These are phyloP conservation scores for Tricholomella constricta DNA, from an alignment of 768 basidiomycete genomes.

Conservation along the genomic window DNA sequence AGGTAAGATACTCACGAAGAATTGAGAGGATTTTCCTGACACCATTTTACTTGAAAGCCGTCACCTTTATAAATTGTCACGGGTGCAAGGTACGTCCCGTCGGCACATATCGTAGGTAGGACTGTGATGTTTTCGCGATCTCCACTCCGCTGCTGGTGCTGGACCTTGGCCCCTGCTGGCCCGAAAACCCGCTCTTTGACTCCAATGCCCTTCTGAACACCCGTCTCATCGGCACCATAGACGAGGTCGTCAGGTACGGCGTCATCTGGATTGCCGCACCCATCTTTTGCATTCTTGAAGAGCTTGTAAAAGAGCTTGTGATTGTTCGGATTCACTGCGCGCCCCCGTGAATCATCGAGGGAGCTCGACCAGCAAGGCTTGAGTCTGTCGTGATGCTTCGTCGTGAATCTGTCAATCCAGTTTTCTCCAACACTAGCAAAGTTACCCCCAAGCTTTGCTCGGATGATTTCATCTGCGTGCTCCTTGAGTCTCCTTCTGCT, in stretches of 20 bases:
- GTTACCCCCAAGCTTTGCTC: conserved; percentile 6
- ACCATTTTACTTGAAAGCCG: conserved; percentile 31
- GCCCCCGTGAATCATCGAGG: conserved; percentile 31
- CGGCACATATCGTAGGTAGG: conserved; percentile 39
- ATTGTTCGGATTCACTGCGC: conserved; percentile 32
- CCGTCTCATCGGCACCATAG: conserved; percentile 21
- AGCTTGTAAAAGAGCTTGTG: conserved; percentile 29
- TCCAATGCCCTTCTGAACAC: conserved; percentile 10
- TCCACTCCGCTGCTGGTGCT: conserved; percentile 16
- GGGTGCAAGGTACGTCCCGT: conserved; percentile 34
- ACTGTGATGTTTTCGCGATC: conserved; percentile 37
- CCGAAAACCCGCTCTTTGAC: conserved; percentile 30
- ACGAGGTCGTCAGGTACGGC: conserved; percentile 20
- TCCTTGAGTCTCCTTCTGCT: conserved; percentile 15
- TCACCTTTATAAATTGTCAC: conserved; percentile 41
- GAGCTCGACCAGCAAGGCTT: conserved; percentile 33
- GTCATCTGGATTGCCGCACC: conserved; percentile 28
- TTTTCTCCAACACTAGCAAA: conserved; percentile 5
- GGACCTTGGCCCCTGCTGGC: conserved; percentile 20
- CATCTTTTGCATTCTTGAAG: conserved; percentile 19
- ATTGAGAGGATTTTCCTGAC: conserved; percentile 34
- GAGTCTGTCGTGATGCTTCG: conserved; percentile 15
- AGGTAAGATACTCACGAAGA: conserved; percentile 28
- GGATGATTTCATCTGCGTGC: conserved; percentile 29
- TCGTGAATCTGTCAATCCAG: background rate